These are phyloP conservation scores for Pneumocystis sp. DNA, from an alignment of 1,139 yeast genomes.

Conservation along the genomic window DNA sequence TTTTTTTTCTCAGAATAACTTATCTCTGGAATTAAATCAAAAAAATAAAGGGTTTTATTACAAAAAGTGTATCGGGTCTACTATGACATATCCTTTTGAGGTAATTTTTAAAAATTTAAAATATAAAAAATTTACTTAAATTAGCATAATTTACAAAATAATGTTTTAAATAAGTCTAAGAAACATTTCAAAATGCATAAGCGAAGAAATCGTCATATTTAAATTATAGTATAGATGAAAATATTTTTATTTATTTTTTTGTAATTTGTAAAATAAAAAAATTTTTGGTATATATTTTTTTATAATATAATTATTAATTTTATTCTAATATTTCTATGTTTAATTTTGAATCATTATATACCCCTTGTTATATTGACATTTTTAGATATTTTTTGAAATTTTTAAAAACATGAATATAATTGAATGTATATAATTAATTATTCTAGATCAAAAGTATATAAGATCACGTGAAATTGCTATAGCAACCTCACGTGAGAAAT, in stretches of 20 bases:
- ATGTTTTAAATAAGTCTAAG: neutral
- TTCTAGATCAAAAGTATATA: neutral
- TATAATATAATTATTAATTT: neutral
- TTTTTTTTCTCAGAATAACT: constrained; percentile 3
- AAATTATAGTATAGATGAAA: neutral
- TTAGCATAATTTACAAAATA: neutral
- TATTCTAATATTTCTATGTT: too few species aligned
- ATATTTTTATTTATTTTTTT: neutral
- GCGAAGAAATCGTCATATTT: neutral
- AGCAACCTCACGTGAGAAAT: constrained; percentile 7
- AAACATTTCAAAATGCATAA: neutral
- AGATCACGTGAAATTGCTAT: constrained; percentile 6
- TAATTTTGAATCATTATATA: too few species aligned
- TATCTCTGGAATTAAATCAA: constrained; percentile 4
- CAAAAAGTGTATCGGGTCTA: neutral
- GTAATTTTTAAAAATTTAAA: neutral
- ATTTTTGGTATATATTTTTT: neutral
- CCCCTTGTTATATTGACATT: too few species aligned
- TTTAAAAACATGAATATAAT: neutral
- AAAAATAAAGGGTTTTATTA: constrained; percentile 9
- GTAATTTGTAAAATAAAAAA: neutral
- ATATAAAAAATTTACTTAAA: neutral
- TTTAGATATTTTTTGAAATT: too few species aligned
- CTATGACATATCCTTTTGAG: neutral
- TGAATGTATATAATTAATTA: neutral